Percentiles rank a stretch among this genome's conserved stretches.
Evolutionary conservation across 257 asterid genomes (phyloP).

Genomic region (Solanum phureja): DNA sequence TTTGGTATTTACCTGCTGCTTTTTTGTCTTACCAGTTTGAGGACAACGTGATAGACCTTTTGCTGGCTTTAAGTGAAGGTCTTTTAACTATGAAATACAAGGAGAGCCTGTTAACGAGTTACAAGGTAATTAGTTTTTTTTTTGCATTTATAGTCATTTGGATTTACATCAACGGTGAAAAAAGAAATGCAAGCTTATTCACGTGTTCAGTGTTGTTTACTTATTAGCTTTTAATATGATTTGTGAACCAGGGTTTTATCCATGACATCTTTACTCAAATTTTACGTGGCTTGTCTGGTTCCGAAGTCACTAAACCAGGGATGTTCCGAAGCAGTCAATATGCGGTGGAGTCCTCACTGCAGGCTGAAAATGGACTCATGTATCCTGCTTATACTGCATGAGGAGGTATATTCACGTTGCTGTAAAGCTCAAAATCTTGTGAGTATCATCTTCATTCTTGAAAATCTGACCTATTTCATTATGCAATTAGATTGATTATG

Average conservation of each 20-base stretch:
- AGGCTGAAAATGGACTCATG: constrained; percentile 97
- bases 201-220: background rate
- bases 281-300: constrained; percentile 82
- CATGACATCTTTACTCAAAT: constrained; percentile 63
- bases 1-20: background rate
- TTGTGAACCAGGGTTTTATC: constrained; percentile 57
- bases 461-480: constrained; percentile 2
- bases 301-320: constrained; percentile 89
- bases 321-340: constrained; percentile 73
- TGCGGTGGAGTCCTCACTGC: constrained; percentile 91
- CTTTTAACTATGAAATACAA: constrained; percentile 58
- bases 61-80: constrained; percentile 54
- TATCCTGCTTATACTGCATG: constrained; percentile 95
- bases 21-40: constrained; percentile 49
- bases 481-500: constrained; percentile 63
- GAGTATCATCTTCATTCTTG: background rate
- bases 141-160: background rate
- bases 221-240: background rate
- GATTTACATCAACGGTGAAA: background rate
- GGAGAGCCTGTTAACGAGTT: constrained; percentile 51
- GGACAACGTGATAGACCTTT: constrained; percentile 53
- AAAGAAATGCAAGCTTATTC: background rate
- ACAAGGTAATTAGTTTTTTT: constrained; percentile 33
- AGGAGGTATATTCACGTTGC: constrained; percentile 45
- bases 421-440: background rate